Evolutionary conservation across 345 rosid species (phyloP).

Genomic region (Citrus inodora): DNA sequence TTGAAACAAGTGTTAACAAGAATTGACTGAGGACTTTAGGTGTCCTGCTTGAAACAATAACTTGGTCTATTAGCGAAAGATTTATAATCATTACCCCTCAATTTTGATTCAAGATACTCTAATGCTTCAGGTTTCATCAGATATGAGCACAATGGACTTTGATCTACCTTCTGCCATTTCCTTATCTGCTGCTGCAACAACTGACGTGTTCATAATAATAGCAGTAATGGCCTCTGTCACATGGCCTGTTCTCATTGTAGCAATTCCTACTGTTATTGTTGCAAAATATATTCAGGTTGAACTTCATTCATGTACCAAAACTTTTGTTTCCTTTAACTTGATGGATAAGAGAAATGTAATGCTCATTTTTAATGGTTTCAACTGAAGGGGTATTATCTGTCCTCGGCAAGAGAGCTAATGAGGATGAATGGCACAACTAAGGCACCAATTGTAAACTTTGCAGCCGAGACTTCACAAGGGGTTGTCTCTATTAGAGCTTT

Average conservation of each 20-base stretch:
- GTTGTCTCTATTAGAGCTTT: conserved; percentile 81
- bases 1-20: too few relatives aligned
- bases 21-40: too few relatives aligned
- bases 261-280: conserved; percentile 14
- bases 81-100: neutral
- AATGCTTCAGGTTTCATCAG: conserved; percentile 27
- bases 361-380: neutral
- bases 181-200: neutral
- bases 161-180: conserved; percentile 20
- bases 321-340: neutral
- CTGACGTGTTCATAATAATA: conserved; percentile 11
- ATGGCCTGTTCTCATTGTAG: conserved; percentile 29
- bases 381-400: conserved; percentile 45
- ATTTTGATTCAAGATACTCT: neutral
- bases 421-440: conserved; percentile 89
- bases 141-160: conserved; percentile 24
- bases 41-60: too few relatives aligned
- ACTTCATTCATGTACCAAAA: neutral
- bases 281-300: conserved; percentile 60
- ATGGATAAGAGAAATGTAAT: neutral
- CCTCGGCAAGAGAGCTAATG: conserved; percentile 75
- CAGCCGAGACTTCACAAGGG: conserved; percentile 83
- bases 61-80: neutral
- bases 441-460: conserved; percentile 86
- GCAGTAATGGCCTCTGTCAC: conserved; percentile 27